Conservation (phyloP, 1,139 yeast genomes). For the Protomyces inouyei region DNA sequence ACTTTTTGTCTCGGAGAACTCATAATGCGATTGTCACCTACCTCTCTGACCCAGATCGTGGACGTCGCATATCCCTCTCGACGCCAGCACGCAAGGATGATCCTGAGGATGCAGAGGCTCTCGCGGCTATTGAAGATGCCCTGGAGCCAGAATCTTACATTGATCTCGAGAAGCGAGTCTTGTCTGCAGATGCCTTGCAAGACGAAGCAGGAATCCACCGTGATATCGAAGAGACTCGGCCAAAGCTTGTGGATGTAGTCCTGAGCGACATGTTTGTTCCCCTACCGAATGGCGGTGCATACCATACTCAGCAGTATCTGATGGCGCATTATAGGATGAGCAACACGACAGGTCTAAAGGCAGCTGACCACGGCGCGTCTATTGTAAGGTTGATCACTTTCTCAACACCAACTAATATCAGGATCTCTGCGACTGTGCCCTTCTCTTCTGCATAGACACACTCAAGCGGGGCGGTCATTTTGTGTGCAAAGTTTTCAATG, state of each 20-base stretch:
- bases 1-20: conserved; percentile 62
- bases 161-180: conserved; percentile 27
- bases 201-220: conserved; percentile 6
- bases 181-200: conserved; percentile 11
- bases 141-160: conserved; percentile 24
- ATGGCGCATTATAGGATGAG: conserved; percentile 74
- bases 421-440: conserved; percentile 89
- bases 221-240: conserved; percentile 18
- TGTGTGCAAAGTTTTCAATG: conserved; percentile 67
- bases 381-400: conserved; percentile 42
- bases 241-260: conserved; percentile 53
- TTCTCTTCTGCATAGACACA: conserved; percentile 65
- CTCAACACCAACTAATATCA: conserved; percentile 33
- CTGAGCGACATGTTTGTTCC: conserved; percentile 87
- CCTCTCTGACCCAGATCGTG: conserved; percentile 43
- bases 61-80: conserved; percentile 33
- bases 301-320: conserved; percentile 60
- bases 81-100: conserved; percentile 1
- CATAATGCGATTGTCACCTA: conserved; percentile 57
- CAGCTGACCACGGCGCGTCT: conserved; percentile 58
- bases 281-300: conserved; percentile 60
- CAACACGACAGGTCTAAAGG: conserved; percentile 60
- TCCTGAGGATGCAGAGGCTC: conserved; percentile 28
- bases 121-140: conserved; percentile 1
- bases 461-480: conserved; percentile 66